Percentiles rank a stretch among this genome's conserved stretches.
Conservation (phyloP, 2,329 filamentous ascomycete species). For the Cladophialophora yegresii region DNA sequence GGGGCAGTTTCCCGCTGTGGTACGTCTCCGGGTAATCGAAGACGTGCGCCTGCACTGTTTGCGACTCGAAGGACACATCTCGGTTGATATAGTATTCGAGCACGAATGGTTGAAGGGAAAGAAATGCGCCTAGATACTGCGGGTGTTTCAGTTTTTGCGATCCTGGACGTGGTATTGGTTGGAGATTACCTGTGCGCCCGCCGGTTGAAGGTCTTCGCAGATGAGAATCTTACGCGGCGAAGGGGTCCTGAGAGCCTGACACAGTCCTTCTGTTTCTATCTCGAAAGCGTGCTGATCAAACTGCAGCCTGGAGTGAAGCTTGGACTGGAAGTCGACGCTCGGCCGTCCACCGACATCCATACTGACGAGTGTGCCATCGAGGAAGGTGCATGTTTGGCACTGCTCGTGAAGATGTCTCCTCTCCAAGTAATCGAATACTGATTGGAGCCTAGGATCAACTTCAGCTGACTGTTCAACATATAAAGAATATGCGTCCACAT, state of each 20-base stretch:
- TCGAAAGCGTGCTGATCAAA: not conserved
- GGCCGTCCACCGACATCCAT: not conserved
- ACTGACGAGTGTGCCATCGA: not conserved
- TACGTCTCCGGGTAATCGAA: not conserved
- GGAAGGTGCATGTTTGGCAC: not conserved
- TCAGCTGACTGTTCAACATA: not conserved
- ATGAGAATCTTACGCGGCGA: not conserved
- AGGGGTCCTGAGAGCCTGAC: not conserved
- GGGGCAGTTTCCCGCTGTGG: not conserved
- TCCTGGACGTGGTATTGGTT: not conserved
- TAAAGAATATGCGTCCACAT: not conserved
- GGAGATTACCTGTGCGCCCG: not conserved
- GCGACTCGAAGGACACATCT: not conserved
- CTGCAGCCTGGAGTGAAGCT: not conserved
- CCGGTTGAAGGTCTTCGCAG: not conserved
- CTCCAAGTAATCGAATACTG: not conserved
- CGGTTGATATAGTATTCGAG: not conserved
- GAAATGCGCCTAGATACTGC: not conserved
- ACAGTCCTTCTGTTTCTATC: not conserved
- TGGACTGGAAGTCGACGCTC: not conserved
- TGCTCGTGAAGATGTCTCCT: not conserved
- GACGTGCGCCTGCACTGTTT: not conserved
- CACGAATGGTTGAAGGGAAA: not conserved
- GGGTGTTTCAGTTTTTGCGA: not conserved
- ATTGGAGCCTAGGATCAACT: not conserved